Conservation (phyloP, 75 land plant genomes). For the Selaginella tamariscina region DNA sequence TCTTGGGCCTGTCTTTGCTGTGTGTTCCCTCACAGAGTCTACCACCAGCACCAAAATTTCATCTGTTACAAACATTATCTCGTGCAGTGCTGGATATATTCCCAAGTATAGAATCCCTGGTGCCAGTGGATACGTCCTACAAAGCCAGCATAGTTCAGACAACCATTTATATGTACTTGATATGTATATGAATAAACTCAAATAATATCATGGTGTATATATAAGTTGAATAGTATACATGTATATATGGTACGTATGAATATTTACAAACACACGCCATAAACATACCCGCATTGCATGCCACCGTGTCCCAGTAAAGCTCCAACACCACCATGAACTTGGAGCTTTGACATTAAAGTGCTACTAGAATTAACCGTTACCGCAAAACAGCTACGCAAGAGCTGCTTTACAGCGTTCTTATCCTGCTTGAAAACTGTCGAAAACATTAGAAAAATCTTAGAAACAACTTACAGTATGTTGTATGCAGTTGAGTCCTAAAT, state of each 20-base stretch:
- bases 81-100: conserved; percentile 41
- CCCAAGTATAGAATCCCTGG: conserved; percentile 83
- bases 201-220: no score
- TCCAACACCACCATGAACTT: conserved; percentile 70
- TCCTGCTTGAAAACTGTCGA: conserved; percentile 70
- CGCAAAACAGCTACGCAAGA: conserved; percentile 72
- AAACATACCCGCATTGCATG: not conserved
- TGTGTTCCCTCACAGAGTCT: conserved; percentile 45
- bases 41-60: conserved; percentile 64
- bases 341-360: conserved; percentile 23
- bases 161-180: no score
- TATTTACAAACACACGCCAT: no score
- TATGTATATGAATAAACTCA: no score
- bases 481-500: no score
- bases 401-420: conserved; percentile 60
- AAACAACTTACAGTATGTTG: no score
- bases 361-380: conserved; percentile 43
- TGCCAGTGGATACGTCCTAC: conserved; percentile 45
- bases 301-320: conserved; percentile 61
- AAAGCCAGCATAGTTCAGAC: conserved; percentile 38
- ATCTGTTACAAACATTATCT: conserved; percentile 50
- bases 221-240: no score
- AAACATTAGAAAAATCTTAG: no score
- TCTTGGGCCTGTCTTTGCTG: conserved; percentile 16
- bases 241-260: no score